A percentile compares a stretch with the other conserved stretches of the same genome.
These are phyloP conservation scores for Sisymbrium irio DNA, from an alignment of 345 rosid species.

Conservation along the genomic window DNA sequence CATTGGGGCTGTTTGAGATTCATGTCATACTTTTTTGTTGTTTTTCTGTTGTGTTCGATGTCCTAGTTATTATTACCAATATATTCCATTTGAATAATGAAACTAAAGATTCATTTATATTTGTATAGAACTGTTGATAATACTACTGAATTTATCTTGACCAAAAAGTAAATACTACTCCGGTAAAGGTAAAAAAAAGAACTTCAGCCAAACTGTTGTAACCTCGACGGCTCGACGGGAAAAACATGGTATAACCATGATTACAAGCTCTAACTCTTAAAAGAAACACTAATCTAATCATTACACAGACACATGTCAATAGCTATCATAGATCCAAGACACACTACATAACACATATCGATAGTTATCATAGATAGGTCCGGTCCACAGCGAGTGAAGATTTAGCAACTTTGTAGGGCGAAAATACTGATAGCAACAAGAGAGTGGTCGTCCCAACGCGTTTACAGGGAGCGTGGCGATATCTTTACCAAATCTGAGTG, in stretches of 20 bases:
- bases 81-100: background rate
- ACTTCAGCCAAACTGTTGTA: background rate
- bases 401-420: background rate
- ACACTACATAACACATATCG: background rate
- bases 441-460: slow-evolving; percentile 11
- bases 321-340: background rate
- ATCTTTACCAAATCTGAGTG: slow-evolving; percentile 7
- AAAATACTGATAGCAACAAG: slow-evolving; percentile 20
- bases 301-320: background rate
- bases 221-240: background rate
- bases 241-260: background rate
- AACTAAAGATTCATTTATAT: no score
- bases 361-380: background rate
- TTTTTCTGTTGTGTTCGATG: background rate
- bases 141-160: no score
- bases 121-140: no score
- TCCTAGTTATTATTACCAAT: background rate
- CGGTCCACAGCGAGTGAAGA: background rate
- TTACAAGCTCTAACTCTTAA: background rate
- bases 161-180: no score
- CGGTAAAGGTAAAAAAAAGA: background rate
- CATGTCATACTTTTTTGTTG: background rate
- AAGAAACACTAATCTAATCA: background rate
- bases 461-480: background rate
- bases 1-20: background rate